Conservation (phyloP, 768 basidiomycete species). For the Melanogaster broomeanus region DNA sequence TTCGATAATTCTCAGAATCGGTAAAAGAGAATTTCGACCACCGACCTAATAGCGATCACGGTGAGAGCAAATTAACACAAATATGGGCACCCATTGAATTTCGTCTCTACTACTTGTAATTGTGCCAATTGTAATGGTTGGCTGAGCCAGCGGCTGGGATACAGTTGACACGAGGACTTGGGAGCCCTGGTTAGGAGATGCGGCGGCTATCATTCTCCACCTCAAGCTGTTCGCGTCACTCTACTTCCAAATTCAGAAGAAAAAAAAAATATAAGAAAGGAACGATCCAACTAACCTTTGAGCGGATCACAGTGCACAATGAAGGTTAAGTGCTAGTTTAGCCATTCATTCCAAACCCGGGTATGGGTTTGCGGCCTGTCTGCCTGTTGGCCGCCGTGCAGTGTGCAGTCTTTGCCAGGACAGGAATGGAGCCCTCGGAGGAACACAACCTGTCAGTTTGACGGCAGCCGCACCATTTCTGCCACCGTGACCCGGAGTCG, state of each 20-base stretch:
- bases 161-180: not conserved
- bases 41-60: not conserved
- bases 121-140: not conserved
- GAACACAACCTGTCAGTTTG: not conserved
- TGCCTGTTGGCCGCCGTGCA: not conserved
- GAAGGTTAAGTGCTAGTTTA: not conserved
- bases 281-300: not conserved
- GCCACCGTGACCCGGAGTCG: not conserved
- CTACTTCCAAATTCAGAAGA: not conserved
- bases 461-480: not conserved
- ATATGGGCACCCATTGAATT: constrained; percentile 5
- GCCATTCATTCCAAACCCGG: constrained; percentile 13
- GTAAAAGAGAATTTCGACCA: constrained; percentile 4
- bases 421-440: not conserved
- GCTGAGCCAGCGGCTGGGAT: not conserved
- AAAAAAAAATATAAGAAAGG: too few relatives aligned
- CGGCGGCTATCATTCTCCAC: constrained; percentile 1
- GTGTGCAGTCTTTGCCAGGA: not conserved
- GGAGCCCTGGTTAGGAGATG: constrained; percentile 4
- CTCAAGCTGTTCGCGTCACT: not conserved
- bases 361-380: constrained; percentile 16
- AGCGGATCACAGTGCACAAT: not conserved
- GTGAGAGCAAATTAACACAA: constrained; percentile 10
- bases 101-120: too few relatives aligned
- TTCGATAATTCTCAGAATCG: constrained; percentile 1